These are phyloP conservation scores for Sonneratia caseolaris DNA, from an alignment of 345 rosid species.

Conservation along the genomic window DNA sequence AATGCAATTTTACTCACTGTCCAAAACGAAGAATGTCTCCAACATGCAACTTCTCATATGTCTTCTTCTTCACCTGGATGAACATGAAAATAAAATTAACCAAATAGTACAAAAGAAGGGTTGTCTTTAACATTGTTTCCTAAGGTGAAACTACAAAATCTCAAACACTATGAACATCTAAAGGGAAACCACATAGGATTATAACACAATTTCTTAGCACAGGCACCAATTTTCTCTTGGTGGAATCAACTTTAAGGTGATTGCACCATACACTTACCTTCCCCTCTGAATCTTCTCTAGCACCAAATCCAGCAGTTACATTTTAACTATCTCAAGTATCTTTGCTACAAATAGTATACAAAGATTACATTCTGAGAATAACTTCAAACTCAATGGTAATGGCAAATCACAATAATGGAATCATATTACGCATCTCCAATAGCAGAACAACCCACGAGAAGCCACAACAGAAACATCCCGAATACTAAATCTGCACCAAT, in stretches of 20 bases:
- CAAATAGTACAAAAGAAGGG: not conserved
- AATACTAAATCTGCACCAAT: not conserved
- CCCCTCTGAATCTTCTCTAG: not conserved
- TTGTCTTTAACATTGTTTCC: not conserved
- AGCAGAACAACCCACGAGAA: not conserved
- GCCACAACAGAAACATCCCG: not conserved
- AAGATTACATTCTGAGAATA: not conserved
- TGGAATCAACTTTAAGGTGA: not conserved
- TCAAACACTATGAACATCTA: not conserved
- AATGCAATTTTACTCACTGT: conserved; percentile 39
- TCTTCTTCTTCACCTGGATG: conserved; percentile 49
- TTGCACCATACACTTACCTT: not conserved
- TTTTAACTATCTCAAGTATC: not conserved
- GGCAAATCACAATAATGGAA: not conserved
- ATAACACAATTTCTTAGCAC: not conserved
- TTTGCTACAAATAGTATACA: not conserved
- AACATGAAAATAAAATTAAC: not conserved
- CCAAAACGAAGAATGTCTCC: conserved; percentile 96
- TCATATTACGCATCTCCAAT: not conserved
- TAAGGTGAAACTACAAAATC: not conserved
- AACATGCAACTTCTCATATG: conserved; percentile 62
- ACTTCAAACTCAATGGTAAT: not conserved
- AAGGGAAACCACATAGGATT: not conserved
- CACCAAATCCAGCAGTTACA: not conserved
- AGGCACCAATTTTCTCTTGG: not conserved